Evolutionary conservation across 805 yeast genomes (phyloP), one percentile per base, ranked within the genome.

Genomic region (Saturnispora quitensis): DNA sequence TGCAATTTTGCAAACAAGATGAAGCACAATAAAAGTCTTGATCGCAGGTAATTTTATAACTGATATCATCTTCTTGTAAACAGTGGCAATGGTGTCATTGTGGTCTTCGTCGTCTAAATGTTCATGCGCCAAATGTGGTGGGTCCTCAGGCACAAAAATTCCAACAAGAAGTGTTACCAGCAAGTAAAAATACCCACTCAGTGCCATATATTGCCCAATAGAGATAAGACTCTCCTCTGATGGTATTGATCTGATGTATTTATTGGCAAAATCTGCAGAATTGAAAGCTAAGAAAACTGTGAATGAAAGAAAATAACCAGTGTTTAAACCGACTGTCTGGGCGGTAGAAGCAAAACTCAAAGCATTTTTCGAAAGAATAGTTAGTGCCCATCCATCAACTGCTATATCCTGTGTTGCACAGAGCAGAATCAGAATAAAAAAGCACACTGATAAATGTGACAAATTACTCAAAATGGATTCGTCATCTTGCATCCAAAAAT

Each of bases 361-460:
- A 13, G 95, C 84, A 27, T 78, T 79, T 25, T 82, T 81, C 17
- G 90, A 81, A 49, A 93, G 72, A 40, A 91, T 81, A 1, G 97
- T 93, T 62, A 93, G 71, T 0, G 98, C 97, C 99, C 99, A 93
- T 10, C 99, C 98, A 69, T 93, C 99, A 22, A 93, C 99, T 0
- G 99, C 98, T 51, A 93, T 93, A 65, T 93, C 99, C 67, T 93
- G 99, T 0, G 99, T 91, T 0, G 98, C 97, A 70, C 97, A 90
- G 54, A 90, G 73, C 53, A 91, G 78, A 33, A 93, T 93, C 53
- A 93, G 71, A 22, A 80, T 57, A 60, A 90, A 86, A 68, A 93
- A 93, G 52, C 80, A 74, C 47, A 72, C 58, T 0, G 98, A 88
- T 55, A 93, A 77, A 3, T 68, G 63, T 13, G 69, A 61, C 53